A percentile compares a stretch with the other conserved stretches of the same genome.
phyloP scores from a whole-genome alignment of 495 filamentous ascomycete species.

The Penicillium ucsense region DNA sequence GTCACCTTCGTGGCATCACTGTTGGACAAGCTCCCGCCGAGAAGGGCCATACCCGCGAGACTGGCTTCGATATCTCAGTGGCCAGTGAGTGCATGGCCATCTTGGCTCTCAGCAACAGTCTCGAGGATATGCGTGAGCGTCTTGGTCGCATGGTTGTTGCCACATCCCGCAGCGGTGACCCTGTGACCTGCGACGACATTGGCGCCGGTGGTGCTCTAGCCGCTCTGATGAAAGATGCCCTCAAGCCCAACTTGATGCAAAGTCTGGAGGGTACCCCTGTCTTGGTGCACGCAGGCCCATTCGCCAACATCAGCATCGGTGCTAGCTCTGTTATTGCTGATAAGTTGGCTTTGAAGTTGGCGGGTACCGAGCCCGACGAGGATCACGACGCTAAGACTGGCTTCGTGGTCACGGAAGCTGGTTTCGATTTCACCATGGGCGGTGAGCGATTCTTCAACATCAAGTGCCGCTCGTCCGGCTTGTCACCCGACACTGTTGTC shows the following conservation, averaged over 20 bases:
- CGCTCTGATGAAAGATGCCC: slow-evolving; percentile 93
- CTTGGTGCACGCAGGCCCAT: slow-evolving; percentile 93
- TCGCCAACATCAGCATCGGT: slow-evolving; percentile 96
- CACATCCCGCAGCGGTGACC: slow-evolving; percentile 73
- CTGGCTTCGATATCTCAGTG: slow-evolving; percentile 94
- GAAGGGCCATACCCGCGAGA: slow-evolving; percentile 73
- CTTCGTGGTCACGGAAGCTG: slow-evolving; percentile 95
- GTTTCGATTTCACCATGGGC: slow-evolving; percentile 99
- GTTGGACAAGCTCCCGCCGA: slow-evolving; percentile 83
- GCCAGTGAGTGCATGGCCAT: slow-evolving; percentile 98
- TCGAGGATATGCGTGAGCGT: slow-evolving; percentile 86
- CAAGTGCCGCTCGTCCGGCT: slow-evolving; percentile 91
- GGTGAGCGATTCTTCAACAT: slow-evolving; percentile 99
- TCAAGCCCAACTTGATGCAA: slow-evolving; percentile 99
- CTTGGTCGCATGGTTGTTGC: slow-evolving; percentile 96
- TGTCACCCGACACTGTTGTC: slow-evolving; percentile 86
- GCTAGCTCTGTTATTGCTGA: slow-evolving; percentile 92
- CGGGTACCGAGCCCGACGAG: slow-evolving; percentile 92
- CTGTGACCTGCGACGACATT: slow-evolving; percentile 92
- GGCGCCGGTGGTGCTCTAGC: slow-evolving; percentile 87
- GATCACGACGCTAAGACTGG: slow-evolving; percentile 74
- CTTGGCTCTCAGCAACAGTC: slow-evolving; percentile 78
- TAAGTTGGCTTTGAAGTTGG: slow-evolving; percentile 89
- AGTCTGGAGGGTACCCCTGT: slow-evolving; percentile 94
- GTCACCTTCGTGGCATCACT: slow-evolving; percentile 80